These are phyloP conservation scores for Arthrobotrys conoides DNA, from an alignment of 2,329 filamentous ascomycete genomes.

Conservation along the genomic window DNA sequence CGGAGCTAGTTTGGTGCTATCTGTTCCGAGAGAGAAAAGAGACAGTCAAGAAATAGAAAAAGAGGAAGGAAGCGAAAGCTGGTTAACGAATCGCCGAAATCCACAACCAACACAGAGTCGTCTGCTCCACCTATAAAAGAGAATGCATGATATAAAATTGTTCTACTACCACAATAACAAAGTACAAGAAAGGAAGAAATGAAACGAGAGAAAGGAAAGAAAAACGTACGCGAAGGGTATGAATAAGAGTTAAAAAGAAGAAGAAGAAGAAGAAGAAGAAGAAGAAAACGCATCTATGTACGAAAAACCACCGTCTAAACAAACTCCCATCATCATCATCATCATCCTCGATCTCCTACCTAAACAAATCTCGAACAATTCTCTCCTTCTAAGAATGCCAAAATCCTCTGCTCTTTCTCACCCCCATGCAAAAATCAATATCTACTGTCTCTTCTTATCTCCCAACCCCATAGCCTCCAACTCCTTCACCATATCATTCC, in stretches of 20 bases:
- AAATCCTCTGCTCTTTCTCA: not conserved
- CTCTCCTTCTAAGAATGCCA: too few relatives aligned
- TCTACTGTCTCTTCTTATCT: conserved; percentile 59
- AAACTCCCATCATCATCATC: conserved; percentile 24
- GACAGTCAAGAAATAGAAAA: not conserved
- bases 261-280: conserved; percentile 1
- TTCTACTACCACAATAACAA: conserved; percentile 41
- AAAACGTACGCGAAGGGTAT: conserved; percentile 3
- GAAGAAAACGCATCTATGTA: conserved; percentile 26
- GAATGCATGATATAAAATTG: conserved; percentile 28
- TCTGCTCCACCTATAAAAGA: not conserved
- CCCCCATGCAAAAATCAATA: not conserved
- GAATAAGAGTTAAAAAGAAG: not conserved
- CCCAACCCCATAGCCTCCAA: conserved; percentile 66
- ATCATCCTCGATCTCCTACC: too few relatives aligned
- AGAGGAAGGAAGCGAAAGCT: conserved; percentile 3
- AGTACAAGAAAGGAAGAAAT: conserved; percentile 21
- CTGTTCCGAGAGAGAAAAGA: not conserved
- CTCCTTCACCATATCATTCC: conserved; percentile 82
- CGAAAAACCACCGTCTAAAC: conserved; percentile 17
- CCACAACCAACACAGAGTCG: conserved; percentile 6
- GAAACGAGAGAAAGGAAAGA: not conserved
- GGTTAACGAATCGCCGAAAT: conserved; percentile 4
- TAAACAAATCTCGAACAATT: not conserved
- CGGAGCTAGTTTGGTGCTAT: not conserved